Evolutionary conservation across 371 early-diverging fungal genomes (phyloP).

Genomic region (Parasitella parasitica): DNA sequence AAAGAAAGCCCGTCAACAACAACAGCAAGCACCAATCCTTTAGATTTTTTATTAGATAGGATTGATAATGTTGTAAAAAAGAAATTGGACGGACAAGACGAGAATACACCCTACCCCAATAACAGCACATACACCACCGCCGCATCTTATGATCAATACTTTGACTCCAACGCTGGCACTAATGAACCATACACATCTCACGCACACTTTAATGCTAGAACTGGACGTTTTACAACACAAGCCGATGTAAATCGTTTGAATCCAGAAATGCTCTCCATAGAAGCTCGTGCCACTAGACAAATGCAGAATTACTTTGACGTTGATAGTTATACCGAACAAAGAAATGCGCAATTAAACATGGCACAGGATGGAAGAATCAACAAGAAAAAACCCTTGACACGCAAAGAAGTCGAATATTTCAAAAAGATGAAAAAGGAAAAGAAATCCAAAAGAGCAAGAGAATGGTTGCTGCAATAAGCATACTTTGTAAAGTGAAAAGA

Average conservation of each 20-base stretch:
- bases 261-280: conserved; percentile 40
- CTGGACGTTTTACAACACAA: conserved; percentile 50
- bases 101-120: background rate
- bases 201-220: conserved; percentile 54
- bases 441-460: conserved; percentile 40
- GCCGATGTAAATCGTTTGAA: conserved; percentile 36
- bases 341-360: conserved; percentile 20
- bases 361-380: conserved; percentile 8
- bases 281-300: conserved; percentile 42
- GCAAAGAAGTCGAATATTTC: conserved; percentile 43
- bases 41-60: conserved; percentile 41
- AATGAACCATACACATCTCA: conserved; percentile 31
- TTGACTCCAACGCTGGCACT: background rate
- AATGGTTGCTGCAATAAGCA: conserved; percentile 39
- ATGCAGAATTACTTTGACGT: conserved; percentile 54
- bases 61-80: conserved; percentile 41
- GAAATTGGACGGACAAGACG: conserved; percentile 25
- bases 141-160: background rate
- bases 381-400: conserved; percentile 34
- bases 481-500: too few relatives aligned
- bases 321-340: conserved; percentile 41
- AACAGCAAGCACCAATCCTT: conserved; percentile 12
- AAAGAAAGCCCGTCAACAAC: background rate
- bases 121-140: background rate
- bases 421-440: conserved; percentile 46